Percentiles rank a stretch among this genome's conserved stretches.
phyloP scores from a whole-genome alignment of 1,139 yeast genomes.

The Geotrichum aggregatum region DNA sequence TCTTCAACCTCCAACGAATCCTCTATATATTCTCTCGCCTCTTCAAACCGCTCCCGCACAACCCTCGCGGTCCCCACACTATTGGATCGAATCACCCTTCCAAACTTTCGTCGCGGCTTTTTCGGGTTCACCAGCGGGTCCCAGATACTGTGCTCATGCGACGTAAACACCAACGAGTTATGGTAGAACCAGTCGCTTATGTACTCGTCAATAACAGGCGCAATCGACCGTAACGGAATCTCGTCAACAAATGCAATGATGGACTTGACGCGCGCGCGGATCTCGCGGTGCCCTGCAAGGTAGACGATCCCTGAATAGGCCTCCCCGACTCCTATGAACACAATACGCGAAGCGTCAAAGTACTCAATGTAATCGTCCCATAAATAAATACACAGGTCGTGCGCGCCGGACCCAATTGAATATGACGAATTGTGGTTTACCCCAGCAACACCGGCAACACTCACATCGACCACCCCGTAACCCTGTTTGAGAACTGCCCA shows the following conservation, averaged over 20 bases:
- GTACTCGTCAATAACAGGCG: constrained; percentile 83
- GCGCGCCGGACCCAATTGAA: constrained; percentile 41
- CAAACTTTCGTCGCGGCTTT: constrained; percentile 83
- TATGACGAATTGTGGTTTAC: constrained; percentile 25
- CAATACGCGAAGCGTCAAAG: constrained; percentile 65
- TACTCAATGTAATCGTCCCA: constrained; percentile 87
- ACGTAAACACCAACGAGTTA: constrained; percentile 77
- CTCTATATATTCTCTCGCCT: constrained; percentile 74
- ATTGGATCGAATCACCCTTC: constrained; percentile 74
- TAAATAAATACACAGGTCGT: constrained; percentile 68
- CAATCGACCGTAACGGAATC: constrained; percentile 64
- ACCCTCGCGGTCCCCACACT: constrained; percentile 68
- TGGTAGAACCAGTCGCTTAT: constrained; percentile 89
- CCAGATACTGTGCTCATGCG: constrained; percentile 76
- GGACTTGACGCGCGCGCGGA: constrained; percentile 64
- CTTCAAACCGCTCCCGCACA: constrained; percentile 77
- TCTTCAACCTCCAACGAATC: constrained; percentile 56
- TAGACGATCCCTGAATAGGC: constrained; percentile 85
- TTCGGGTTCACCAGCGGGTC: constrained; percentile 52
- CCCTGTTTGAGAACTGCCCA: constrained; percentile 52
- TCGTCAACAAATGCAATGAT: constrained; percentile 68
- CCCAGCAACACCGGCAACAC: constrained; percentile 52
- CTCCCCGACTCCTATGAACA: constrained; percentile 86
- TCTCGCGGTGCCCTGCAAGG: constrained; percentile 74
- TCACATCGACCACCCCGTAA: constrained; percentile 79